These are phyloP conservation scores for Sicyos edulis DNA, from an alignment of 306 rosid genomes.

Conservation along the genomic window DNA sequence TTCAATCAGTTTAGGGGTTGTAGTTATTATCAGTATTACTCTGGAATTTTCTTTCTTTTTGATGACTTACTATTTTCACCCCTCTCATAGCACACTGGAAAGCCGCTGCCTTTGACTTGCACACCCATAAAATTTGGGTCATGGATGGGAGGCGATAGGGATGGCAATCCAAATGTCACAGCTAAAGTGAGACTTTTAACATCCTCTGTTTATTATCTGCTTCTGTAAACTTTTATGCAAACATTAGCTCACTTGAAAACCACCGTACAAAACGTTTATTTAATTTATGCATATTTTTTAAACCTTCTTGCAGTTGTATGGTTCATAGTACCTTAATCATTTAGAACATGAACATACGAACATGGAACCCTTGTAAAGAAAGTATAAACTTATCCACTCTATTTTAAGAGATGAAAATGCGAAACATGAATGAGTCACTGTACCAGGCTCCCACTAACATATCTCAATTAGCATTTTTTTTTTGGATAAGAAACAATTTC, in stretches of 20 bases:
- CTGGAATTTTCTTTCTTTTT: not conserved
- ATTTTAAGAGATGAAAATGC: not conserved
- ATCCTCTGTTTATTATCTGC: not conserved
- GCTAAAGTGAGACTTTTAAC: constrained; percentile 53
- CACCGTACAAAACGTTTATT: not conserved
- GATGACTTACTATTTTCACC: not conserved
- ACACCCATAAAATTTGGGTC: constrained; percentile 92
- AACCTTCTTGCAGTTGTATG: not conserved
- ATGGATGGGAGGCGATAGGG: constrained; percentile 99
- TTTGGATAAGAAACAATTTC: no score
- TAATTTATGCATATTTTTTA: not conserved
- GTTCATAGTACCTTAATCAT: not conserved
- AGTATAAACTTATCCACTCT: not conserved
- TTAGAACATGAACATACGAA: not conserved
- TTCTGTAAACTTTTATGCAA: constrained; percentile 1
- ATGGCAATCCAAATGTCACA: constrained; percentile 94
- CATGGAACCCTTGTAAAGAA: not conserved
- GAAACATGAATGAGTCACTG: not conserved
- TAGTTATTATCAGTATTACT: not conserved
- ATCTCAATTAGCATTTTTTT: not conserved
- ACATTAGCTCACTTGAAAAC: not conserved
- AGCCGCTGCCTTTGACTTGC: constrained; percentile 84
- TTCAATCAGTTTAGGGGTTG: not conserved
- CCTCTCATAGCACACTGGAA: constrained; percentile 75
- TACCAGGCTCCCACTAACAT: not conserved